Conservation (phyloP, 192 early-diverging fungal species). For the Pilaira anomala region DNA sequence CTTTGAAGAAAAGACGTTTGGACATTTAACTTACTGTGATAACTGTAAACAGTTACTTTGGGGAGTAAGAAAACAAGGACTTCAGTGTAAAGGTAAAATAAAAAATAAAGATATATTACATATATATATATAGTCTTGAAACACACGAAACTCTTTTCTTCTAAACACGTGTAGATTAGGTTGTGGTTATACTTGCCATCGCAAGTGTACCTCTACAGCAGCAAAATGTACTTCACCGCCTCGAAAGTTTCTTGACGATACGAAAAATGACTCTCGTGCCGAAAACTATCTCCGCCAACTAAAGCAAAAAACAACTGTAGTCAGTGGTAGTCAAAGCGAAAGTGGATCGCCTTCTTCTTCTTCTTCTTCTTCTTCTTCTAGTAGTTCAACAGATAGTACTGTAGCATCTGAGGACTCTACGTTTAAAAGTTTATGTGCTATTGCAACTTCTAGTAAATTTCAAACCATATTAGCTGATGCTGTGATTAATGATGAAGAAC, state of each 20-base stretch:
- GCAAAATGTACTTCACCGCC: not conserved
- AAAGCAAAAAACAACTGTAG: too few relatives aligned
- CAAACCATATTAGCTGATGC: slow-evolving; percentile 8
- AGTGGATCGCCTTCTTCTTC: too few relatives aligned
- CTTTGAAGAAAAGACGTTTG: slow-evolving; percentile 60
- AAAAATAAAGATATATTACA: not conserved
- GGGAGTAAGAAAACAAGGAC: slow-evolving; percentile 68
- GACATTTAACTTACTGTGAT: slow-evolving; percentile 64
- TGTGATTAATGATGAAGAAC: slow-evolving; percentile 12
- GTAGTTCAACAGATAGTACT: not conserved
- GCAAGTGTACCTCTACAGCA: not conserved
- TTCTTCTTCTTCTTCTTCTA: too few relatives aligned
- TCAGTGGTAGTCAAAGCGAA: too few relatives aligned
- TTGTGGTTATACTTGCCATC: slow-evolving; percentile 3
- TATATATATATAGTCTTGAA: too few relatives aligned
- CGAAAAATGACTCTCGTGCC: not conserved
- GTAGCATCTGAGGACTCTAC: not conserved
- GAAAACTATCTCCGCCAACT: not conserved
- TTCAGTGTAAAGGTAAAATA: slow-evolving; percentile 51
- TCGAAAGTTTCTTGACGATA: not conserved
- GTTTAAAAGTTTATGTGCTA: not conserved
- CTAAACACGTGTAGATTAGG: not conserved
- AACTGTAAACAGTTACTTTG: slow-evolving; percentile 66
- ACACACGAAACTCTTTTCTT: not conserved
- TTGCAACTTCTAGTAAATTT: not conserved